A percentile compares a stretch with the other conserved stretches of the same genome.
phyloP scores from a whole-genome alignment of 768 basidiomycete genomes.

The Rossbeevera mucosa region DNA sequence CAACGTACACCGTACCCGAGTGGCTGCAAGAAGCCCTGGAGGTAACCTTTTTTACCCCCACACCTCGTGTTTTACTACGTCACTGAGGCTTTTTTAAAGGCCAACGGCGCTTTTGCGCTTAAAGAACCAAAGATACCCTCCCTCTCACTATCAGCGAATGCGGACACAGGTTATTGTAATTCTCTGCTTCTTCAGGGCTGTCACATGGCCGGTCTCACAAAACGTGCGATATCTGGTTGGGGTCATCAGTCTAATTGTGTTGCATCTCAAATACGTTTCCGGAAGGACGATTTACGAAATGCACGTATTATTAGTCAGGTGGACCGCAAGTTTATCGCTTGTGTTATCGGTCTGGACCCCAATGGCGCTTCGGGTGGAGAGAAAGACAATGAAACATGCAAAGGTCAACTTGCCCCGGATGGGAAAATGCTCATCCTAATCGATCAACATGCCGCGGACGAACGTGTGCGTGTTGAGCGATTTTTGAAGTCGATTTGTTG shows the following conservation, averaged over 20 bases:
- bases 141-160: conserved; percentile 14
- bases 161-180: conserved; percentile 9
- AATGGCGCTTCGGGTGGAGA: conserved; percentile 13
- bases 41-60: conserved; percentile 35
- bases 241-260: conserved; percentile 11
- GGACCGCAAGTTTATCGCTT: conserved; percentile 88
- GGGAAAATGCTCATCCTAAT: conserved; percentile 60
- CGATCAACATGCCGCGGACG: conserved; percentile 99
- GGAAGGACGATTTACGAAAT: conserved; percentile 47
- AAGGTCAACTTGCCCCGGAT: conserved; percentile 15
- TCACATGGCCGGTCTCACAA: conserved; percentile 11
- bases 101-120: conserved; percentile 51
- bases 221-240: conserved; percentile 4
- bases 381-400: conserved; percentile 11
- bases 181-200: conserved; percentile 8
- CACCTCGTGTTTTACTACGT: conserved; percentile 1
- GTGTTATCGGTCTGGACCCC: conserved; percentile 41
- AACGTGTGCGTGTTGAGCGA: conserved; percentile 85
- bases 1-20: conserved; percentile 38
- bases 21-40: conserved; percentile 64
- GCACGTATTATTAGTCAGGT: conserved; percentile 77
- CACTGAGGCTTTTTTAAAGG: conserved; percentile 33
- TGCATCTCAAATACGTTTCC: conserved; percentile 37
- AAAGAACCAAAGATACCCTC: conserved; percentile 47
- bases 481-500: conserved; percentile 73